Conservation (phyloP, 768 basidiomycete species). For the Dacryopinax spathularia region DNA sequence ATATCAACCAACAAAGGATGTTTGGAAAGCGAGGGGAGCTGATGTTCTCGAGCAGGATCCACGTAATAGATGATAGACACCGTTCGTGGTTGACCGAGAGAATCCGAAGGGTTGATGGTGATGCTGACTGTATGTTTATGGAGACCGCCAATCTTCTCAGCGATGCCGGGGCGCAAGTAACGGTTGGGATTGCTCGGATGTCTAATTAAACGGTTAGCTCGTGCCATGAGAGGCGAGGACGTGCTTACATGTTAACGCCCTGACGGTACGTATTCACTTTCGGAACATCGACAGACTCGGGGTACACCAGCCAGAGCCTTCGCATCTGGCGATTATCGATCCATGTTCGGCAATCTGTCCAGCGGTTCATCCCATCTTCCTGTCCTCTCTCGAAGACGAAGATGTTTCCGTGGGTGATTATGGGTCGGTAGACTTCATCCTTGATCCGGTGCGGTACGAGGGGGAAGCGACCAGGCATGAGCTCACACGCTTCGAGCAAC, state of each 20-base stretch:
- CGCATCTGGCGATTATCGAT: not conserved
- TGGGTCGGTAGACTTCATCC: not conserved
- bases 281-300: not conserved
- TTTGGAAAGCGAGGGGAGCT: not conserved
- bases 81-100: not conserved
- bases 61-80: not conserved
- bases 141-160: not conserved
- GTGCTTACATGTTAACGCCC: not conserved
- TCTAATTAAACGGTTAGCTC: not conserved
- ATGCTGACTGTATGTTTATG: not conserved
- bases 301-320: not conserved
- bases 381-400: not conserved
- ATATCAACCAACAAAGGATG: not conserved
- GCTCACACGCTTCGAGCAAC: not conserved
- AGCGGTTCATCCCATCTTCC: not conserved
- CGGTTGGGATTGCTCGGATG: not conserved
- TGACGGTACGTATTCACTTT: not conserved
- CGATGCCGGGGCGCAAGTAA: not conserved
- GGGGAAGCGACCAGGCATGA: not conserved
- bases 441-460: not conserved
- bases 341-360: not conserved
- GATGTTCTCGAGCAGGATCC: not conserved
- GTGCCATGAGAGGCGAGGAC: not conserved
- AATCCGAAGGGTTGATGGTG: not conserved
- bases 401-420: not conserved